Evolutionary conservation across 164 flowering plant species (phyloP), one percentile per base, ranked within the genome.

Genomic region (Umbilicus rupestris): DNA sequence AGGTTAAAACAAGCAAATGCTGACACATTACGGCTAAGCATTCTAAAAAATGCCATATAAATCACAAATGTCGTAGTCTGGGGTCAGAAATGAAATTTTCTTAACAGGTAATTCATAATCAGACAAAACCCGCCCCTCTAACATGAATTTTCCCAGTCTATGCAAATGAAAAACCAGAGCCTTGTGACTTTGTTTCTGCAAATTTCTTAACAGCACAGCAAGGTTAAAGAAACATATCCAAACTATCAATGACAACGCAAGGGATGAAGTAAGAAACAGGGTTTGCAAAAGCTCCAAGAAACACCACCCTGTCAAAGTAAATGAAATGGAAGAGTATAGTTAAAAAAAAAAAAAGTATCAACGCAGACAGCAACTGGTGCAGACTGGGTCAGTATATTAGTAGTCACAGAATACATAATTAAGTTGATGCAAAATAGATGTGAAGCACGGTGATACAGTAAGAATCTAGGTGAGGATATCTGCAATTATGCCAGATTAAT

Each of bases 161-260:
- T 3, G 11, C 15, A n/a, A 52, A n/a, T 28, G 37, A 28, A 55
- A 62, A 29, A 52, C 33, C 44, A 20, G 66, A 68, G 69, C 75
- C 66, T n/a, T 49, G 26, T 67, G 70, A 65, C 73, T 72, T 72
- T 62, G 58, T 83, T 81, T 84, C 98, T 92, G 98, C 98, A 92
- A 84, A 82, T 85, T 76, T 84, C 87, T 88, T 81, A 88, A 92
- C 88, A 92, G 84, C 74, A 90, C 82, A 89, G 80, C 90, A 89
- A 91, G 87, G 88, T 87, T 89, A 87, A 82, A 83, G 90, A 80
- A 73, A 84, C 85, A 87, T 89, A 94, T 87, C 94, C 82, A 89
- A 91, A 91, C 89, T 85, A 87, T 93, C 89, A 91, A 84, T 81
- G 81, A 55, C 45, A 80, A 52, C 31, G 26, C 31, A 52, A 52